Conservation (phyloP, 164 flowering plant species). For the Chimonanthus praecox region DNA sequence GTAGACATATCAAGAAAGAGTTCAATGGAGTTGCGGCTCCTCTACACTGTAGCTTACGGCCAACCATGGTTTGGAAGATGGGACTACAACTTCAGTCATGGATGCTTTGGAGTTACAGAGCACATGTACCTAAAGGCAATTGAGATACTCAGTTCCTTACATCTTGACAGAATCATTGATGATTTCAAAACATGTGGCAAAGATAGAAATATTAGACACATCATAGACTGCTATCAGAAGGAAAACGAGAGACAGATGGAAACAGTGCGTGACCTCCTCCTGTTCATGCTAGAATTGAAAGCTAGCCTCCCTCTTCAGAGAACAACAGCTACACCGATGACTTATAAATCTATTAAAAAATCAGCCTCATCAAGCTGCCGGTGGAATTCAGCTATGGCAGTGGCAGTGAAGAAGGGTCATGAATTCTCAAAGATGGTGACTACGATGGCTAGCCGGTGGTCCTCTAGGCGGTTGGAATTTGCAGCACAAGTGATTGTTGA, state of each 20-base stretch:
- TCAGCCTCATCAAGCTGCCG: slow-evolving; percentile 4
- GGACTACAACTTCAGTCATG: slow-evolving; percentile 68
- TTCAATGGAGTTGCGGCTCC: slow-evolving; percentile 70
- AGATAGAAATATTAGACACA: slow-evolving; percentile 25
- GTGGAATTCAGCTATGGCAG: slow-evolving; percentile 5
- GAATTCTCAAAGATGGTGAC: slow-evolving; percentile 13
- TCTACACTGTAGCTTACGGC: slow-evolving; percentile 72
- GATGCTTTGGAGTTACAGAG: slow-evolving; percentile 66
- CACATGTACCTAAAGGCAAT: slow-evolving; percentile 48
- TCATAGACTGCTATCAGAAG: slow-evolving; percentile 44
- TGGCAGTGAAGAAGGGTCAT: neutral
- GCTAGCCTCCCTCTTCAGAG: slow-evolving; percentile 20
- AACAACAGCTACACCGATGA: neutral
- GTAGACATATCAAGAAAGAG: slow-evolving; percentile 62
- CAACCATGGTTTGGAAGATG: slow-evolving; percentile 90
- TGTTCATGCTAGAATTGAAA: slow-evolving; percentile 56
- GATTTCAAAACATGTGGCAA: slow-evolving; percentile 21
- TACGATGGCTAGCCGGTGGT: slow-evolving; percentile 39
- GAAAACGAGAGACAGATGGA: slow-evolving; percentile 43
- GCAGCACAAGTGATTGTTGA: slow-evolving; percentile 44
- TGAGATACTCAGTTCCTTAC: slow-evolving; percentile 45
- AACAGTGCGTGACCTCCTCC: slow-evolving; percentile 57
- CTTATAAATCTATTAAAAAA: neutral
- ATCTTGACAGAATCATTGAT: slow-evolving; percentile 37
- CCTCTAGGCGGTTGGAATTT: slow-evolving; percentile 34